A percentile compares a stretch with the other conserved stretches of the same genome.
These are phyloP conservation scores for Suhomyces canberraensis DNA, from an alignment of 805 yeast genomes.

Conservation along the genomic window DNA sequence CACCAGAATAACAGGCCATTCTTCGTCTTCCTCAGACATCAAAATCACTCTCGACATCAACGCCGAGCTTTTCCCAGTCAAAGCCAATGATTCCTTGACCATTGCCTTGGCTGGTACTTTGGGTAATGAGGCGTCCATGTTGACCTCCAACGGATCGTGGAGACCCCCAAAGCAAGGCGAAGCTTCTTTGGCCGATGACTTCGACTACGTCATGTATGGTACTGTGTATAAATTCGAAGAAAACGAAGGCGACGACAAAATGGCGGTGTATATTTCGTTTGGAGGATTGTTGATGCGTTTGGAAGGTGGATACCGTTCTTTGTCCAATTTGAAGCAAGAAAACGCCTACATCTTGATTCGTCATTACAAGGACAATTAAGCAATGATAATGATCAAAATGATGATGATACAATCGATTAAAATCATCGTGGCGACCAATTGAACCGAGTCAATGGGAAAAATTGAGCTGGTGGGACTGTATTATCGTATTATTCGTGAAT, in stretches of 20 bases:
- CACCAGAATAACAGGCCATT: slow-evolving; percentile 80
- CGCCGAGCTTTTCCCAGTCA: slow-evolving; percentile 86
- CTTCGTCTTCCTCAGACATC: slow-evolving; percentile 77
- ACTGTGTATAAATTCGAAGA: slow-evolving; percentile 97
- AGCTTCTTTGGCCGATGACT: slow-evolving; percentile 88
- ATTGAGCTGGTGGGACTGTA: too few species aligned
- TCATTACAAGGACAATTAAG: slow-evolving; percentile 44
- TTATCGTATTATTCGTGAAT: slow-evolving; percentile 1
- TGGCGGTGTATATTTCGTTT: slow-evolving; percentile 89
- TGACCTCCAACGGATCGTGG: slow-evolving; percentile 63
- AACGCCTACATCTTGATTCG: slow-evolving; percentile 88
- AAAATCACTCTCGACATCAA: slow-evolving; percentile 86
- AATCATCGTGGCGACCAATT: too few species aligned
- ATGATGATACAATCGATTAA: too few species aligned
- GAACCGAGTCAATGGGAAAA: too few species aligned
- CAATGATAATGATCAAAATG: too few species aligned
- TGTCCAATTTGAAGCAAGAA: slow-evolving; percentile 88
- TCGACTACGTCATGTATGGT: slow-evolving; percentile 97
- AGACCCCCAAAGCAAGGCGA: slow-evolving; percentile 83
- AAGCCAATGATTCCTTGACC: slow-evolving; percentile 72
- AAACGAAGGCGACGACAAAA: slow-evolving; percentile 57
- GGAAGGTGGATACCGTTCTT: slow-evolving; percentile 90
- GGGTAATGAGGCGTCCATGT: slow-evolving; percentile 44
- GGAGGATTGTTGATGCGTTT: slow-evolving; percentile 93
- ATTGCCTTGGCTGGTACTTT: slow-evolving; percentile 81